Conservation (phyloP, 2,329 filamentous ascomycete genomes). For the Didymella pinodella region DNA sequence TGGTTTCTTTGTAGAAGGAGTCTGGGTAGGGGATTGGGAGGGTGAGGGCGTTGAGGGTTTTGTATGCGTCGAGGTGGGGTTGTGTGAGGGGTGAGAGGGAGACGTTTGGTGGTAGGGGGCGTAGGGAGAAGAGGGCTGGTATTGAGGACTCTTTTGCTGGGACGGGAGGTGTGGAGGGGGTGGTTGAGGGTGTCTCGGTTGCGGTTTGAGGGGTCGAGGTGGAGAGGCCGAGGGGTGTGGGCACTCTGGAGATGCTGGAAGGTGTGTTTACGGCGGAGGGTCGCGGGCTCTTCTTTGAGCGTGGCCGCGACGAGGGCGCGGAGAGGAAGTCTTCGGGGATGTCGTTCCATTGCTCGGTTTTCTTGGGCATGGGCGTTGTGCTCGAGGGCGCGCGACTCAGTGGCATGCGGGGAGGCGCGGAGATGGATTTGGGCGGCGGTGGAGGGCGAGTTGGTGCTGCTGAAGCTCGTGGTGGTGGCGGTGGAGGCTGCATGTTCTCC, state of each 20-base stretch:
- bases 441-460: slow-evolving; percentile 23
- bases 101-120: slow-evolving; percentile 58
- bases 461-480: slow-evolving; percentile 12
- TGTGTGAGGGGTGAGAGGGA: slow-evolving; percentile 62
- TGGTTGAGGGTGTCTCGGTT: slow-evolving; percentile 11
- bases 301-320: slow-evolving; percentile 34
- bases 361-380: slow-evolving; percentile 23
- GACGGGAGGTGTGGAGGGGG: slow-evolving; percentile 9
- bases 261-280: slow-evolving; percentile 32
- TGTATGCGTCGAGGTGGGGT: slow-evolving; percentile 63
- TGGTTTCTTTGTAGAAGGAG: slow-evolving; percentile 67
- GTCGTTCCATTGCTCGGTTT: slow-evolving; percentile 42
- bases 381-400: slow-evolving; percentile 19
- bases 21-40: slow-evolving; percentile 69
- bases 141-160: neutral
- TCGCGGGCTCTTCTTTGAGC: slow-evolving; percentile 37
- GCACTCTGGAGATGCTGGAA: slow-evolving; percentile 25
- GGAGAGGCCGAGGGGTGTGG: slow-evolving; percentile 23
- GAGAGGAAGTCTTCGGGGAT: slow-evolving; percentile 40
- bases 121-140: slow-evolving; percentile 37
- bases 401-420: slow-evolving; percentile 29
- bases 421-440: slow-evolving; percentile 32
- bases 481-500: slow-evolving; percentile 27
- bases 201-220: slow-evolving; percentile 5
- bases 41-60: slow-evolving; percentile 64